phyloP scores from a whole-genome alignment of 2,329 filamentous ascomycete species.

The Diaporthe sp. region DNA sequence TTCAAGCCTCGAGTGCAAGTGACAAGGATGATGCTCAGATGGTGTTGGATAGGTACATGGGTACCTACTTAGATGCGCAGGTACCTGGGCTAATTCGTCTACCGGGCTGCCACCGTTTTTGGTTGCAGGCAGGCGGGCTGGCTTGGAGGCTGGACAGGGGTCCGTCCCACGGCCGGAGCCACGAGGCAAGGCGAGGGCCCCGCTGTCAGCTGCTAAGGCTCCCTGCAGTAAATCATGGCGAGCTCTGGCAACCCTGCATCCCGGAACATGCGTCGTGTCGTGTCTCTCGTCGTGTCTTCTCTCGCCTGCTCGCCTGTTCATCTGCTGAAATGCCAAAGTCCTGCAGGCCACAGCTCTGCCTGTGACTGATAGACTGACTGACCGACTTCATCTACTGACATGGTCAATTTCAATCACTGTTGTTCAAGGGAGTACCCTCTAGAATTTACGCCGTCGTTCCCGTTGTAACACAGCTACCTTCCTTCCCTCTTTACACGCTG shows the following conservation, averaged over 20 bases:
- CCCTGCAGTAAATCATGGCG: conserved; percentile 20
- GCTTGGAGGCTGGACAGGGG: conserved; percentile 10
- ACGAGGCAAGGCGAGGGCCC: conserved; percentile 17
- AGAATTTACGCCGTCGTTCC: not conserved
- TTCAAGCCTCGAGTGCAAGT: not conserved
- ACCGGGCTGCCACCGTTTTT: conserved; percentile 9
- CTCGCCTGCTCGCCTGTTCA: not conserved
- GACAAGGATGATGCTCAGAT: conserved; percentile 18
- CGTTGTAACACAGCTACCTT: conserved; percentile 28
- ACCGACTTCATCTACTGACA: not conserved
- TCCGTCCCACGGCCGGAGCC: conserved; percentile 21
- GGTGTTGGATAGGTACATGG: not conserved
- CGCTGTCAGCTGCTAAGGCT: conserved; percentile 28
- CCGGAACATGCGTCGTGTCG: conserved; percentile 28
- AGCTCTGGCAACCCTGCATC: conserved; percentile 27
- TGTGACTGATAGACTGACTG: conserved; percentile 16
- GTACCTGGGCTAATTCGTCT: not conserved
- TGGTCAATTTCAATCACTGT: conserved; percentile 1
- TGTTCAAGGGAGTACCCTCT: conserved; percentile 31
- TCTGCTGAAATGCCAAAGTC: conserved; percentile 19
- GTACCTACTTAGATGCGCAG: too few relatives aligned
- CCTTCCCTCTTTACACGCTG: not conserved
- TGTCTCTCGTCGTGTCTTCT: conserved; percentile 5
- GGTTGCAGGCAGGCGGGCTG: not conserved
- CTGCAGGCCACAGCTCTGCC: conserved; percentile 27